phyloP scores from a whole-genome alignment of 352 stramenopile genomes.

The Phytophthora sojae region DNA sequence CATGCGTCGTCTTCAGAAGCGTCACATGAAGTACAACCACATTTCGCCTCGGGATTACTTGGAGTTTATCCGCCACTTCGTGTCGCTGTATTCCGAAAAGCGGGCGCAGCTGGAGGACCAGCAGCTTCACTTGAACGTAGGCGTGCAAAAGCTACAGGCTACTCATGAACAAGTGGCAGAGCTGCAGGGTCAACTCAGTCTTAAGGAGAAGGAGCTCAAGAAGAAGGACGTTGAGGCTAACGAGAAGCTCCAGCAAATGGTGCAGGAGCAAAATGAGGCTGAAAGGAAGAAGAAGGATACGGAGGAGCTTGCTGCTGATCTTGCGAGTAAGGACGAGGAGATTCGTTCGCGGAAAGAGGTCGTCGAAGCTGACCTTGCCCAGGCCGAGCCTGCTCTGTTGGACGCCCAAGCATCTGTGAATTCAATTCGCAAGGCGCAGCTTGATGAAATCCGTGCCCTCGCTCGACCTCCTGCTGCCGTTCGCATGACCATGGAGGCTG shows the following conservation, averaged over 20 bases:
- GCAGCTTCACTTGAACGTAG: slow-evolving; percentile 98
- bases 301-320: slow-evolving; percentile 94
- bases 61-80: slow-evolving; percentile 93
- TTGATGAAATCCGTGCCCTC: slow-evolving; percentile 99
- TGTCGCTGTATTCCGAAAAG: slow-evolving; percentile 92
- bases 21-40: slow-evolving; percentile 90
- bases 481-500: slow-evolving; percentile 96
- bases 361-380: slow-evolving; percentile 96
- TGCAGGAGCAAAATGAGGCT: slow-evolving; percentile 98
- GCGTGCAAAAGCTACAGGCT: slow-evolving; percentile 97
- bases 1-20: slow-evolving; percentile 88
- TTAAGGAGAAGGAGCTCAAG: slow-evolving; percentile 95
- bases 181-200: slow-evolving; percentile 90
- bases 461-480: slow-evolving; percentile 96
- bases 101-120: slow-evolving; percentile 94
- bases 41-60: slow-evolving; percentile 94
- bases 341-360: slow-evolving; percentile 96
- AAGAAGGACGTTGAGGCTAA: slow-evolving; percentile 98
- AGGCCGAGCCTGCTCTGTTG: slow-evolving; percentile 97
- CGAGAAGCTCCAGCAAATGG: slow-evolving; percentile 99
- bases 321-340: slow-evolving; percentile 95
- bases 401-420: slow-evolving; percentile 97
- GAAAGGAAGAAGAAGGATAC: slow-evolving; percentile 97
- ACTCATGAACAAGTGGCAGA: slow-evolving; percentile 98
- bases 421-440: slow-evolving; percentile 98